Evolutionary conservation across 108 stramenopile genomes (phyloP).

Genomic region (Pseudonitzschia multiseries): DNA sequence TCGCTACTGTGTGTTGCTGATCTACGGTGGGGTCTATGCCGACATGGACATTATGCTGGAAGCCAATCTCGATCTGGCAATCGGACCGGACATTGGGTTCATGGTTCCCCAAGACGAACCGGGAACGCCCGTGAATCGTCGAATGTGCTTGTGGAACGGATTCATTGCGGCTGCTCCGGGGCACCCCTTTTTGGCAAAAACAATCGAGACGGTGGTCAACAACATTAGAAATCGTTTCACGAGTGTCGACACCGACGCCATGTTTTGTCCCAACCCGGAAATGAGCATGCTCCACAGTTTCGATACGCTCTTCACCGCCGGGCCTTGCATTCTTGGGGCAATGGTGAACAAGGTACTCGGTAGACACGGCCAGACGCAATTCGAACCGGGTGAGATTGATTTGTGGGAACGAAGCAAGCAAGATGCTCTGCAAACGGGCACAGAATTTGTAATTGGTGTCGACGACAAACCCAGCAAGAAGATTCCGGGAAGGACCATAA

Average conservation of each 20-base stretch:
- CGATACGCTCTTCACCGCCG: constrained; percentile 77
- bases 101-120: constrained; percentile 82
- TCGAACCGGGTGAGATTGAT: constrained; percentile 70
- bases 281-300: constrained; percentile 70
- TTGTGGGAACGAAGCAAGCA: constrained; percentile 43
- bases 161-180: constrained; percentile 82
- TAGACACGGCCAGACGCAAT: constrained; percentile 66
- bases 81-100: constrained; percentile 74
- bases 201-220: constrained; percentile 83
- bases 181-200: constrained; percentile 68
- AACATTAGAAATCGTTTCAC: constrained; percentile 84
- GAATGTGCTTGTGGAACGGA: constrained; percentile 90
- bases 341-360: constrained; percentile 75
- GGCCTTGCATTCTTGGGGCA: constrained; percentile 80
- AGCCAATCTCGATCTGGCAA: constrained; percentile 69
- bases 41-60: constrained; percentile 88
- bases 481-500: constrained; percentile 72
- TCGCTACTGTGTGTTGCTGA: constrained; percentile 79
- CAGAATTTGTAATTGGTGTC: constrained; percentile 34
- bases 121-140: constrained; percentile 48
- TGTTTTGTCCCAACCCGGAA: constrained; percentile 72
- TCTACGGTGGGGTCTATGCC: constrained; percentile 82
- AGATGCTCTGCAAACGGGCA: constrained; percentile 31
- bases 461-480: constrained; percentile 29
- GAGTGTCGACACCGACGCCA: constrained; percentile 67